Evolutionary conservation across 1,139 yeast genomes (phyloP), one percentile per base, ranked within the genome.

Genomic region (Yamadazyma oceani): DNA sequence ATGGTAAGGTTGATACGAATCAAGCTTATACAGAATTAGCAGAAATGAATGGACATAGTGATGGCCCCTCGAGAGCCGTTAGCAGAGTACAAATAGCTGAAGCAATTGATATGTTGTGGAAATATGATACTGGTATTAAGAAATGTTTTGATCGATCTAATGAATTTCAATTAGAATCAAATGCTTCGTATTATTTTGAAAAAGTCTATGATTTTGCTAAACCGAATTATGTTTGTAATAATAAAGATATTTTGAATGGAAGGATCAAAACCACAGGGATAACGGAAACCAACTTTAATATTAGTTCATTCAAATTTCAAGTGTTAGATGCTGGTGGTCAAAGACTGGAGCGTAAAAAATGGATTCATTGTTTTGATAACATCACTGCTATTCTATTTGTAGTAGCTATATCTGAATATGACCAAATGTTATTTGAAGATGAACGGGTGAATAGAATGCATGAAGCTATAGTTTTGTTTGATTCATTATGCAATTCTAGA

Each of bases 271-370:
- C 98, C 7, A 89, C 97, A 0, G 98, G 99, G 0, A 88, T 92
- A 34, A 85, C 95, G 1, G 96, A 92, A 56, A 86, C 95, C 5
- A 75, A 74, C 39, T 90, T 94, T 60, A 72, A 73, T 42, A 80
- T 90, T 43, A 74, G 85, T 48, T 69, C 82, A 9, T 72, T 78
- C 39, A 80, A 73, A 43, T 82, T 90, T 54, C 81, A 80, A 51
- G 87, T 94, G 34, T 69, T 89, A 40, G 99, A 92, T 66, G 97
- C 96, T 5, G 99, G 99, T 35, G 99, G 99, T 2, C 98, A 92
- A 63, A 71, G 98, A 41, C 80, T 90, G 29, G 98, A 92, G 62
- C 75, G 98, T 41, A 81, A 83, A 49, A 92, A 92, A 58, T 92
- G 98, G 98, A 86, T 92, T 44, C 96, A 90, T 58, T 87, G 96